phyloP scores from a whole-genome alignment of 345 rosid species.

The Salix brachista region DNA sequence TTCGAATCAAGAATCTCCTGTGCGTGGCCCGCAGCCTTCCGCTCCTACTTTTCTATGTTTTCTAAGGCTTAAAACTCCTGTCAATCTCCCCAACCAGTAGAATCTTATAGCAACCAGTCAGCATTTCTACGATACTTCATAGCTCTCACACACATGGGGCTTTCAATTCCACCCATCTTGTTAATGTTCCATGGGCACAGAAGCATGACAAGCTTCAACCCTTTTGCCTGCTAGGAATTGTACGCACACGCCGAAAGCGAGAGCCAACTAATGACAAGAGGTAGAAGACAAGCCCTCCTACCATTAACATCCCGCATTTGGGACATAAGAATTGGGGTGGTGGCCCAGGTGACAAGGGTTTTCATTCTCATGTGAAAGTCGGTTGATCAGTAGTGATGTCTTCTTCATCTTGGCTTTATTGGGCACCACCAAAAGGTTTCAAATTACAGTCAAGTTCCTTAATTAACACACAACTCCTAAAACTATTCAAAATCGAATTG shows the following conservation, averaged over 20 bases:
- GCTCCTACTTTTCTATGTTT: not conserved
- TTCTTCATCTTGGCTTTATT: not conserved
- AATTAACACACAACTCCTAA: too few species aligned
- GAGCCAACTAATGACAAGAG: not conserved
- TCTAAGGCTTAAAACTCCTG: not conserved
- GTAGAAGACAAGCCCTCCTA: not conserved
- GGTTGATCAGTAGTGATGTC: not conserved
- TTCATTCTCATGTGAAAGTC: not conserved
- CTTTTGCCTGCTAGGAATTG: not conserved
- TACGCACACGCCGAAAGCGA: not conserved
- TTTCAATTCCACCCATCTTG: not conserved
- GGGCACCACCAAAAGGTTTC: too few species aligned
- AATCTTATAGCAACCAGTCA: not conserved
- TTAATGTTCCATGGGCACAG: not conserved
- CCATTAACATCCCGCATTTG: not conserved
- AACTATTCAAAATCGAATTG: too few species aligned
- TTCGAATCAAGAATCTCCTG: not conserved
- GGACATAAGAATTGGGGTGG: not conserved
- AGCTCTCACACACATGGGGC: not conserved
- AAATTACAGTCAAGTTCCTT: too few species aligned
- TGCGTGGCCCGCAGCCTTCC: not conserved
- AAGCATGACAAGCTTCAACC: not conserved
- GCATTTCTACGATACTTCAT: not conserved
- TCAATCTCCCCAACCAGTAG: not conserved
- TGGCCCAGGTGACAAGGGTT: not conserved